Percentiles rank a stretch among this genome's conserved stretches.
phyloP scores from a whole-genome alignment of 306 rosid genomes.

The Dryas octopetala region DNA sequence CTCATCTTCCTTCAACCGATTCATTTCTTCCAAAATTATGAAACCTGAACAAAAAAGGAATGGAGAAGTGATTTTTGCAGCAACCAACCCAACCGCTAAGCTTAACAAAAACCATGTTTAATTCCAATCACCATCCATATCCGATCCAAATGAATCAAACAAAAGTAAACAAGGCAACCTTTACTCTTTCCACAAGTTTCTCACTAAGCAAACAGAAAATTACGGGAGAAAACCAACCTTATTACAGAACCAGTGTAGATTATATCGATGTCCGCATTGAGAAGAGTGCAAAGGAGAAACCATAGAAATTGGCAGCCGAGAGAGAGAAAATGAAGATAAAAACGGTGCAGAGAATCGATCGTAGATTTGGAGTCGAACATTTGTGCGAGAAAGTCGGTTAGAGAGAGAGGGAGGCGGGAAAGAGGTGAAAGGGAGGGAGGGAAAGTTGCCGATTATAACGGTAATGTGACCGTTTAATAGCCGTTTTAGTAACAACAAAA shows the following conservation, averaged over 20 bases:
- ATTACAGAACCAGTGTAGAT: background rate
- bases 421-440: constrained; percentile 28
- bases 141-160: background rate
- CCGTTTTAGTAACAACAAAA: constrained; percentile 6
- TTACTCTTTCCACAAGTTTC: background rate
- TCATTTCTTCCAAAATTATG: constrained; percentile 43
- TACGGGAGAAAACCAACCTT: background rate
- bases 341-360: constrained; percentile 5
- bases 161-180: background rate
- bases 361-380: constrained; percentile 26
- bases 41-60: constrained; percentile 13
- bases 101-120: background rate
- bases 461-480: constrained; percentile 9
- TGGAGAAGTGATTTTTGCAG: background rate
- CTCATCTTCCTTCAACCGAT: constrained; percentile 64
- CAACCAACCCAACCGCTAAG: background rate
- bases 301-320: constrained; percentile 18
- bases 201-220: background rate
- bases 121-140: background rate
- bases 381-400: constrained; percentile 19
- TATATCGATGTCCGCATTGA: background rate
- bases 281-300: constrained; percentile 8
- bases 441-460: constrained; percentile 42
- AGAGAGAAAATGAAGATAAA: constrained; percentile 4
- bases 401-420: background rate